These are phyloP conservation scores for Pestalotiopsis sp. DNA, from an alignment of 2,329 filamentous ascomycete species.

Conservation along the genomic window DNA sequence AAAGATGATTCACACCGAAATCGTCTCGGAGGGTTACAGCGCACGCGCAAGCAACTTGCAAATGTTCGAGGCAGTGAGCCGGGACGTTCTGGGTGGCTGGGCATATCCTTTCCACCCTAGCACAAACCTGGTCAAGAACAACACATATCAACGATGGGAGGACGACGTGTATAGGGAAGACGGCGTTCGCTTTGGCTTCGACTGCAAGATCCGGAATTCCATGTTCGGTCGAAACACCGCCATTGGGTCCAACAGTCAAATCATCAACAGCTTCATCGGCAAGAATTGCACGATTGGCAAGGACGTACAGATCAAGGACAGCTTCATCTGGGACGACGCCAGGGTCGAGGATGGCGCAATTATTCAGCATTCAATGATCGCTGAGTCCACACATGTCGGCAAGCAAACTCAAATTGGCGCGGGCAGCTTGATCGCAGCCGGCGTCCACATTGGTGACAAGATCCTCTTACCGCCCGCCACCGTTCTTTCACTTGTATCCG, in stretches of 20 bases:
- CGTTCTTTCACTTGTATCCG: constrained; percentile 40
- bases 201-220: constrained; percentile 70
- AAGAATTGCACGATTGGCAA: constrained; percentile 84
- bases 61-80: constrained; percentile 86
- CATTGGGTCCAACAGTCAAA: constrained; percentile 70
- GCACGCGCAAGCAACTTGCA: constrained; percentile 84
- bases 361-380: constrained; percentile 75
- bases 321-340: constrained; percentile 89
- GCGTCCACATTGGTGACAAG: constrained; percentile 70
- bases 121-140: constrained; percentile 78
- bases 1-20: constrained; percentile 92
- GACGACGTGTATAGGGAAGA: constrained; percentile 78
- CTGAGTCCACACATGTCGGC: constrained; percentile 71
- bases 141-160: constrained; percentile 73
- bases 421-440: constrained; percentile 80
- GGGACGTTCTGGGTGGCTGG: constrained; percentile 85
- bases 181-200: constrained; percentile 72
- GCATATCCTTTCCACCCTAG: constrained; percentile 88
- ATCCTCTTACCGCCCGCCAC: constrained; percentile 44
- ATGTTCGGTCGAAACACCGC: constrained; percentile 77
- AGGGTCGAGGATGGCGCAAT: constrained; percentile 74
- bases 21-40: constrained; percentile 81
- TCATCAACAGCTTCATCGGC: constrained; percentile 81
- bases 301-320: constrained; percentile 77
- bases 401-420: constrained; percentile 68